Evolutionary conservation across 2,329 filamentous ascomycete species (phyloP).

Genomic region (Xylariaceae sp.): DNA sequence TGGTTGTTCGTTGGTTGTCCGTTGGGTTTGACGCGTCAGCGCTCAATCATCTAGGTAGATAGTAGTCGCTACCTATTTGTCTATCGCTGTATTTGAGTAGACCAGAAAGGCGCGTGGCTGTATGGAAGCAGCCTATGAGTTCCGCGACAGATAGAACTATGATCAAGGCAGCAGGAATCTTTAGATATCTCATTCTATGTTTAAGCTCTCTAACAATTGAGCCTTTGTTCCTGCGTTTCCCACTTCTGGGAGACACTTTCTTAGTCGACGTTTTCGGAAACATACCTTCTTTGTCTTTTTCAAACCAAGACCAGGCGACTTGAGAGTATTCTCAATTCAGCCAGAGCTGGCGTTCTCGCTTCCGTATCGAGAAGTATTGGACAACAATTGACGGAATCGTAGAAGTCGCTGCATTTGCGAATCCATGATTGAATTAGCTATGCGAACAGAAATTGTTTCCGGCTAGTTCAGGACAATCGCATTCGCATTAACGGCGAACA

Average conservation of each 20-base stretch:
- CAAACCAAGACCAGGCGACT: constrained; percentile 8
- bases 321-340: neutral
- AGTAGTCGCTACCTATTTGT: neutral
- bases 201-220: neutral
- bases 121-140: neutral
- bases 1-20: neutral
- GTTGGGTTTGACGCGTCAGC: neutral
- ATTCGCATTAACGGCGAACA: neutral
- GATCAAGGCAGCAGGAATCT: constrained; percentile 7
- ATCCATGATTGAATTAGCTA: neutral
- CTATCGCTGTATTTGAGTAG: neutral
- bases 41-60: neutral
- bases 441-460: neutral
- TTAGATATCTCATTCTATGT: constrained; percentile 4
- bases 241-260: constrained; percentile 1
- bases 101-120: neutral
- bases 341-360: neutral
- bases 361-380: neutral
- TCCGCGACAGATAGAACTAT: neutral
- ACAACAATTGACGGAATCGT: constrained; percentile 8
- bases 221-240: constrained; percentile 16
- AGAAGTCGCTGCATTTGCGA: neutral
- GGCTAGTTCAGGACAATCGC: neutral
- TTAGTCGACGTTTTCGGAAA: constrained; percentile 15
- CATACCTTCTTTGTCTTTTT: constrained; percentile 2